Evolutionary conservation across 345 rosid species (phyloP), one percentile per base, ranked within the genome.

Genomic region (Passiflora organensis): DNA sequence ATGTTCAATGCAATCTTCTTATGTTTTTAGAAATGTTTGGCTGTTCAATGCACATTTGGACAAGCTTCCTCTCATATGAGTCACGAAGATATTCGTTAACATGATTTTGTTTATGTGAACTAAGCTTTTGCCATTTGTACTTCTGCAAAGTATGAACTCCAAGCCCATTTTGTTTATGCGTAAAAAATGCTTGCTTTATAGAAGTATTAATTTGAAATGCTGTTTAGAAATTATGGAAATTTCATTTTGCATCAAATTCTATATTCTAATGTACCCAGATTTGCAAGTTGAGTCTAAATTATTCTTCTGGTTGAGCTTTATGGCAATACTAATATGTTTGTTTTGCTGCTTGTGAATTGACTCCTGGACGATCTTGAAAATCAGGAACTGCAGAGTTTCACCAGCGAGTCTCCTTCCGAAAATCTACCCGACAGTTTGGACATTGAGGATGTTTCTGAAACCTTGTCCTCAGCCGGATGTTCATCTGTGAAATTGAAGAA

Each of bases 371-470:
- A n/a, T n/a, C n/a, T n/a, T n/a, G n/a, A n/a, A n/a, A n/a, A n/a
- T n/a, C n/a, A n/a, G n/a, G n/a, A n/a, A n/a, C n/a, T n/a, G n/a
- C n/a, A n/a, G n/a, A n/a, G n/a, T n/a, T n/a, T n/a, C 70, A 54
- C 64, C 12, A 37, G 62, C 37, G 95, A 82, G 60, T 76, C 80
- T n/a, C n/a, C n/a, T 48, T 50, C 80, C 20, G 87, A 70, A 74
- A 77, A 66, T 55, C 95, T 91, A 51, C 96, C 93, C 0, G 96
- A 87, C 50, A 73, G 85, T 13, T 66, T 87, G 72, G 97, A 87
- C 71, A 91, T 85, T 38, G 89, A 96, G 8, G 98, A 91, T 62
- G 78, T 82, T n/a, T 68, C 86, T 16, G 96, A 80, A 59, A 55
- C 70, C 0, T 72, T 59, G 51, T 11, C 81, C 52, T 57, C 76